Base-by-base conservation (phyloP, 768 basidiomycete species). In the Mycena floridula region DNA sequence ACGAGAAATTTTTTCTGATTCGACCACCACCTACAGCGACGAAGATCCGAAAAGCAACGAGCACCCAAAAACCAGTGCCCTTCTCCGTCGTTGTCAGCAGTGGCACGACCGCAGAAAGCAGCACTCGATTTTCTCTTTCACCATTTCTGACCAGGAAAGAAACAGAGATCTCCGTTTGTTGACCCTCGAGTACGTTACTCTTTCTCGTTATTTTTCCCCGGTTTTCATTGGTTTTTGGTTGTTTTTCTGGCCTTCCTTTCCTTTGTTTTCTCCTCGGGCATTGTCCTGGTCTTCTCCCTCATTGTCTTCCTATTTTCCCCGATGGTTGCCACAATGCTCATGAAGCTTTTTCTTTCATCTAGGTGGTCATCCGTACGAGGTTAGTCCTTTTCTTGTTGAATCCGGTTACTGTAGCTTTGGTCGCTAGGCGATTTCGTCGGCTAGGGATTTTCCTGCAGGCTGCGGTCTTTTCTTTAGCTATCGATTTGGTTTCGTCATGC, bases 311-410 rank as follows among this genome's bases (percentile, higher is more conserved):
- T n/a, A n/a, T n/a, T n/a, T n/a, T n/a, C n/a, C n/a, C n/a, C n/a
- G n/a, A n/a, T n/a, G n/a, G n/a, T 39, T 40, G 12, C 46, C 45
- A 53, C 42, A 24, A 25, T 44, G 8, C 42, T 37, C 45, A 48
- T 54, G 45, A 55, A 49, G 58, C 40, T 44, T 40, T 47, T 43
- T 49, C 47, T 35, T 52, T 50, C 45, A 42, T 36, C 32, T 44
- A 88, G 86, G 85, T 85, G 83, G 84, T 79, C 81, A 62, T 82
- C 81, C 49, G 76, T 88, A 59, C 72, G 85, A 76, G 85, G 86
- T 84, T 43, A 45, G 77, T 66, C 15, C 13, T 12, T 3, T 2
- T 44, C 44, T 52, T 49, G 48, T 47, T 35, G 30, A 11, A 21
- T 18, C 30, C 39, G 40, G 25, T 38, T 37, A n/a, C 16, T 39